Evolutionary conservation across 352 stramenopile species (phyloP).

Genomic region (Thalassiosira allenii): DNA sequence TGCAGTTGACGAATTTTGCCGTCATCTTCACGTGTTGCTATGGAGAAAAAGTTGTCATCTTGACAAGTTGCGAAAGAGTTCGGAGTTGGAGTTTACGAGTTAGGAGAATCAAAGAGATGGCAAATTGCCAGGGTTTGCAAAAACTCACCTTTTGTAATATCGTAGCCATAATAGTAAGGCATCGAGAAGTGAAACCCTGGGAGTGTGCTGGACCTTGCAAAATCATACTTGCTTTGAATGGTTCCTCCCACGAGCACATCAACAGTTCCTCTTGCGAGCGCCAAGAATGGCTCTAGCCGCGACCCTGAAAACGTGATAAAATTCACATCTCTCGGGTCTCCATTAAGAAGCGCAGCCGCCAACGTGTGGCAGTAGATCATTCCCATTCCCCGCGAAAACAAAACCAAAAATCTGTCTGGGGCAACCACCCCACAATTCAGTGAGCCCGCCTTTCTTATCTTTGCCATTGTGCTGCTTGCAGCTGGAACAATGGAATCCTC

Average conservation of each 20-base stretch:
- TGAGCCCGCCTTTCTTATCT: not conserved
- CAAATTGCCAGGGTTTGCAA: not conserved
- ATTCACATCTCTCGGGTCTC: slow-evolving; percentile 5
- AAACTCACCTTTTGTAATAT: not conserved
- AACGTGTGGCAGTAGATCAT: slow-evolving; percentile 22
- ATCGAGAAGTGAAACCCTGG: slow-evolving; percentile 29
- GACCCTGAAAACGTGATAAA: slow-evolving; percentile 9
- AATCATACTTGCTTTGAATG: slow-evolving; percentile 18
- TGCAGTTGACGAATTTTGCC: slow-evolving; percentile 35
- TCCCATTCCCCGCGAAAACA: slow-evolving; percentile 11
- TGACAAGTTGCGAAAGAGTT: slow-evolving; percentile 11
- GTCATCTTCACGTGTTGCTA: slow-evolving; percentile 53
- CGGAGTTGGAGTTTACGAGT: no score
- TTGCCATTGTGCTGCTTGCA: slow-evolving; percentile 5
- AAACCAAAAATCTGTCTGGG: not conserved
- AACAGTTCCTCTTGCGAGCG: slow-evolving; percentile 21
- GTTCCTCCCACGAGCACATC: slow-evolving; percentile 30
- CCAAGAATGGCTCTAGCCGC: slow-evolving; percentile 1
- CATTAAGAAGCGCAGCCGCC: slow-evolving; percentile 35
- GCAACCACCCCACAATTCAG: slow-evolving; percentile 27
- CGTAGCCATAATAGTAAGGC: slow-evolving; percentile 36
- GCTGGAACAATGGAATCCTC: not conserved
- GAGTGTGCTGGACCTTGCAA: slow-evolving; percentile 4
- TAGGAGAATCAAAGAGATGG: slow-evolving; percentile 17
- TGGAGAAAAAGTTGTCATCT: slow-evolving; percentile 26